Conservation (phyloP, 1,139 yeast species). For the Sugiyamaella castrensis region DNA sequence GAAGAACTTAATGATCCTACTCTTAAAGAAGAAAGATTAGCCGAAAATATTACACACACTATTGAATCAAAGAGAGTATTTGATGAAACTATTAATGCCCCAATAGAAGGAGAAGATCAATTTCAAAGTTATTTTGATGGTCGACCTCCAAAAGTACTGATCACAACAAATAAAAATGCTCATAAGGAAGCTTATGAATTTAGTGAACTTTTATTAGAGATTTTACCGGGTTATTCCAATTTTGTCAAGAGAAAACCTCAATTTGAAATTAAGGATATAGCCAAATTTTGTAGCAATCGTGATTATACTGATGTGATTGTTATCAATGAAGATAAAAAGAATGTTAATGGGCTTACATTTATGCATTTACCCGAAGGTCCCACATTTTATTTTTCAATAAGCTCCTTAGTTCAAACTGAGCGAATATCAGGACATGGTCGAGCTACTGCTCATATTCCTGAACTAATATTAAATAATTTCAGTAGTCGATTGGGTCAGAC, state of each 20-base stretch:
- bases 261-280: slow-evolving; percentile 81
- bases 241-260: slow-evolving; percentile 86
- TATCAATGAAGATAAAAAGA: slow-evolving; percentile 89
- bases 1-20: slow-evolving; percentile 83
- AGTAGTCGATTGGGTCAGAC: slow-evolving; percentile 89
- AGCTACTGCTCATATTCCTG: slow-evolving; percentile 89
- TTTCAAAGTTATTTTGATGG: slow-evolving; percentile 64
- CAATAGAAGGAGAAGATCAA: slow-evolving; percentile 79
- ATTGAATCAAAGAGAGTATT: slow-evolving; percentile 83
- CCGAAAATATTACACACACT: slow-evolving; percentile 79
- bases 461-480: slow-evolving; percentile 85
- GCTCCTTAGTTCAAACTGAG: slow-evolving; percentile 58
- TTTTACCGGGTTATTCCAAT: slow-evolving; percentile 71
- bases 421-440: slow-evolving; percentile 80
- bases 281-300: slow-evolving; percentile 73
- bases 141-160: slow-evolving; percentile 72
- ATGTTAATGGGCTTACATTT: slow-evolving; percentile 86
- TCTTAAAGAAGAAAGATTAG: slow-evolving; percentile 72
- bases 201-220: slow-evolving; percentile 80
- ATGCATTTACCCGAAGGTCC: slow-evolving; percentile 95
- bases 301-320: slow-evolving; percentile 85
- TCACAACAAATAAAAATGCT: slow-evolving; percentile 87
- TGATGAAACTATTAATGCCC: slow-evolving; percentile 79
- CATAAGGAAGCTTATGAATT: slow-evolving; percentile 85
- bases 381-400: slow-evolving; percentile 80